Percentiles rank a stretch among this genome's conserved stretches.
Evolutionary conservation across 106 monocot genomes (phyloP).

Genomic region (Dactylorhiza incarnata): DNA sequence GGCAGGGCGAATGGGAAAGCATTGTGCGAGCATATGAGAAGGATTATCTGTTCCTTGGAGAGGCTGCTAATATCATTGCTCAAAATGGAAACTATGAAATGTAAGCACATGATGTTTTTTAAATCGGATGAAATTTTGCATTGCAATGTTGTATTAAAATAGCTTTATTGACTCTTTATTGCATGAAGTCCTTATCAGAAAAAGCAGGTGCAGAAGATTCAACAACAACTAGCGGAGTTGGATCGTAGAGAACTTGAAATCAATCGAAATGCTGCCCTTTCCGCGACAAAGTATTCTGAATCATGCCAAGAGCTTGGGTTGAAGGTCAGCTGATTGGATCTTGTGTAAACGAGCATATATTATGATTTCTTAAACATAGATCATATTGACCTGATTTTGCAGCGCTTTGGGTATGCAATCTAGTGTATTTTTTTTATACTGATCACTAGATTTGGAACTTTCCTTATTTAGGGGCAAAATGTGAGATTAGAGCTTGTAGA

Average conservation of each 20-base stretch:
- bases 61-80: constrained; percentile 86
- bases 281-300: constrained; percentile 82
- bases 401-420: background rate
- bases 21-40: constrained; percentile 82
- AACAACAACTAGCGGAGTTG: constrained; percentile 89
- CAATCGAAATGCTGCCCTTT: constrained; percentile 77
- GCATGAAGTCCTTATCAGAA: constrained; percentile 81
- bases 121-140: background rate
- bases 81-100: constrained; percentile 99
- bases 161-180: constrained; percentile 15
- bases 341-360: background rate
- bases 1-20: constrained; percentile 90
- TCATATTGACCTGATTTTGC: background rate
- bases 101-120: constrained; percentile 30
- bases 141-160: background rate
- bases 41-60: constrained; percentile 92
- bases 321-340: constrained; percentile 32
- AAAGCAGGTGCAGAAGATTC: constrained; percentile 87
- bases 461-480: constrained; percentile 61
- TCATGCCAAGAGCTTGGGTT: constrained; percentile 89
- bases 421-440: background rate
- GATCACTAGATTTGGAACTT: background rate
- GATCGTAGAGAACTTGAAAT: constrained; percentile 92
- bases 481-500: constrained; percentile 83
- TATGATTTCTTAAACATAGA: background rate